Percentiles rank a stretch among this genome's conserved stretches.
phyloP scores from a whole-genome alignment of 306 rosid species.

The Inga laurina region DNA sequence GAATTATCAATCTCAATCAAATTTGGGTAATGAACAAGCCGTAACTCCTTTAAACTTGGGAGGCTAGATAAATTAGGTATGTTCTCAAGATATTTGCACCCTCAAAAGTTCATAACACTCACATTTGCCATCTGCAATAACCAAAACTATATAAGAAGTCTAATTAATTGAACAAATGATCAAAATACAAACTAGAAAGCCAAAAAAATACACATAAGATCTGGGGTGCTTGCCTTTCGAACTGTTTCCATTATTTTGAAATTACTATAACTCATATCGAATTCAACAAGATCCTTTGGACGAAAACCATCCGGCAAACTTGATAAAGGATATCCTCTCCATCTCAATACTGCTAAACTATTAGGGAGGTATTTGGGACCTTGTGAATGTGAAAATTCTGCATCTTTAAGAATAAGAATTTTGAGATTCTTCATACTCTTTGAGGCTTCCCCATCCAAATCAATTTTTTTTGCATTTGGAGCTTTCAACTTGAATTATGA shows the following conservation, averaged over 20 bases:
- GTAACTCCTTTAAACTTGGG: not conserved
- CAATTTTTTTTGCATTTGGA: no score
- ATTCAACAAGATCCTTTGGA: not conserved
- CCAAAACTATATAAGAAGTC: not conserved
- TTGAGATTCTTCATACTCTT: no score
- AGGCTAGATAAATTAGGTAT: conserved; percentile 18
- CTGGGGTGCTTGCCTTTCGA: no score
- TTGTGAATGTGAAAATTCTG: not conserved
- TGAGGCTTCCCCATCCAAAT: no score
- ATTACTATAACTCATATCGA: no score
- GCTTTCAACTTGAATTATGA: no score
- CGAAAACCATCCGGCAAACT: conserved; percentile 3
- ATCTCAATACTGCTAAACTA: conserved; percentile 10
- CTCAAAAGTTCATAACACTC: not conserved
- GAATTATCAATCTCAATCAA: not conserved
- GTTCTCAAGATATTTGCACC: not conserved
- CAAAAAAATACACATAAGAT: no score
- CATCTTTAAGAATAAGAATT: not conserved
- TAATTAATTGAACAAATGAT: no score
- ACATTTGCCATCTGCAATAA: not conserved
- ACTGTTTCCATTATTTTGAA: no score
- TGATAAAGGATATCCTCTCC: conserved; percentile 19
- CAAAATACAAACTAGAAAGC: no score
- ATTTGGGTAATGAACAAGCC: not conserved
- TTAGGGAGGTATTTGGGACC: conserved; percentile 10